Evolutionary conservation across 2,329 filamentous ascomycete species (phyloP).

Genomic region (Pestalotiopsis fici): DNA sequence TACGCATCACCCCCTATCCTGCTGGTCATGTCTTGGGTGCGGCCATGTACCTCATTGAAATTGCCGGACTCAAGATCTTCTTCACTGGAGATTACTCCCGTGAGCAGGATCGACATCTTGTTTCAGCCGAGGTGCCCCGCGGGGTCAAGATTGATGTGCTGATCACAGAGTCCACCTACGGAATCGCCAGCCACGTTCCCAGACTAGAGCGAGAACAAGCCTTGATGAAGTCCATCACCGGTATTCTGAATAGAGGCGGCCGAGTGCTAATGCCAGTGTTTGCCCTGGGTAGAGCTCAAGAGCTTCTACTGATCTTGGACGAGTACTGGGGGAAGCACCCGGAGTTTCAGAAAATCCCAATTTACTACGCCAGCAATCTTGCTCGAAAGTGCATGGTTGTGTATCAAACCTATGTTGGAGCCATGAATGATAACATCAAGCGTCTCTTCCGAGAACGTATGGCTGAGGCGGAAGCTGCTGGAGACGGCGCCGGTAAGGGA

Average conservation of each 20-base stretch:
- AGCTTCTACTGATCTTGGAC: constrained; percentile 90
- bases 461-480: constrained; percentile 82
- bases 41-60: constrained; percentile 97
- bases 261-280: constrained; percentile 95
- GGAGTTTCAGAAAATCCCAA: constrained; percentile 87
- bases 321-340: constrained; percentile 94
- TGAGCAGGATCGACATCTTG: constrained; percentile 92
- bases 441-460: constrained; percentile 90
- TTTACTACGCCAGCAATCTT: constrained; percentile 96
- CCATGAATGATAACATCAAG: constrained; percentile 99
- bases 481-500: constrained; percentile 73
- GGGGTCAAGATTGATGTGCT: constrained; percentile 92
- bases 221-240: constrained; percentile 93
- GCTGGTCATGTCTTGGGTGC: constrained; percentile 97
- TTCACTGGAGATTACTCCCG: constrained; percentile 98
- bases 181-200: constrained; percentile 90
- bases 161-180: constrained; percentile 97
- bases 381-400: constrained; percentile 98
- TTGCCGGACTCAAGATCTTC: constrained; percentile 92
- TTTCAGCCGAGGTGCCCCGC: constrained; percentile 87
- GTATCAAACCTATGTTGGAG: constrained; percentile 96
- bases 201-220: constrained; percentile 88
- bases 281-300: constrained; percentile 89
- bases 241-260: constrained; percentile 86
- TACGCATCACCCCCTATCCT: constrained; percentile 94